phyloP scores from a whole-genome alignment of 257 asterid species.

The Solanum infundibuliforme region DNA sequence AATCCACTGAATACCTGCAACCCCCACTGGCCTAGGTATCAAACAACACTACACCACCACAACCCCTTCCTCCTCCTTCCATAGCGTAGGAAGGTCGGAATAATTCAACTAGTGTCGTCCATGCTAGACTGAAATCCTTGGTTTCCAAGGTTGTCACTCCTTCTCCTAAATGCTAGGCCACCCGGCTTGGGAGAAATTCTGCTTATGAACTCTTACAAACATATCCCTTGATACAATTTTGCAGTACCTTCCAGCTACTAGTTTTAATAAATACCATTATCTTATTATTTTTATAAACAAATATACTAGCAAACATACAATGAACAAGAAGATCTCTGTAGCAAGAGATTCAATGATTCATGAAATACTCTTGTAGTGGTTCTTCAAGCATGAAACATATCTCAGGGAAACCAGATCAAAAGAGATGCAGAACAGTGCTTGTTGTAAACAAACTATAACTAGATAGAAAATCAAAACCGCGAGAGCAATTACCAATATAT shows the following conservation, averaged over 20 bases:
- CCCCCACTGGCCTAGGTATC: not conserved
- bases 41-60: not conserved
- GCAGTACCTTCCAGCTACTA: not conserved
- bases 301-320: not conserved
- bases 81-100: not conserved
- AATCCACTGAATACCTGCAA: not conserved
- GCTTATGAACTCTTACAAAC: not conserved
- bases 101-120: not conserved
- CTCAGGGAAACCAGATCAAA: not conserved
- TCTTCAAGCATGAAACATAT: not conserved
- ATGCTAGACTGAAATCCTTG: not conserved
- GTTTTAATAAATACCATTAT: not conserved
- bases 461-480: not conserved
- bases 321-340: not conserved
- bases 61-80: not conserved
- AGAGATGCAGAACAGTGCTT: not conserved
- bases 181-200: not conserved
- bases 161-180: not conserved
- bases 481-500: not conserved
- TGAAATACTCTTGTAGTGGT: not conserved
- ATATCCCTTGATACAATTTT: not conserved
- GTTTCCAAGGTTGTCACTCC: not conserved
- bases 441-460: not conserved
- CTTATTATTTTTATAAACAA: not conserved
- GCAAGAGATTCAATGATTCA: not conserved